Conservation (phyloP, 1,139 yeast species). For the Kodamaea alishanica region DNA sequence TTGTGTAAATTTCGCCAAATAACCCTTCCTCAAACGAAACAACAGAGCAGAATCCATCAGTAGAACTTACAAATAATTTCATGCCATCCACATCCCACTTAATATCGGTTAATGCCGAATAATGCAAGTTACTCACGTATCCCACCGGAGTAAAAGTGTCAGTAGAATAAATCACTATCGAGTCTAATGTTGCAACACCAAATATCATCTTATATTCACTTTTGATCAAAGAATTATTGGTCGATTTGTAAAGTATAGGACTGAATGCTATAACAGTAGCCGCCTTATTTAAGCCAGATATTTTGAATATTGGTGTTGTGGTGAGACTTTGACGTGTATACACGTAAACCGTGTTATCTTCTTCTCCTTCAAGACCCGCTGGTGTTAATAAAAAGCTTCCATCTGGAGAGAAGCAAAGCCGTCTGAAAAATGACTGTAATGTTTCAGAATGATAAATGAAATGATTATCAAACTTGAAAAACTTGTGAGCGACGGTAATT, state of each 20-base stretch:
- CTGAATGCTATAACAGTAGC: constrained; percentile 79
- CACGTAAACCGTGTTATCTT: constrained; percentile 65
- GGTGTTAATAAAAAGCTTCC: constrained; percentile 81
- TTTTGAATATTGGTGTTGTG: constrained; percentile 66
- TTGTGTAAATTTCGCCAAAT: constrained; percentile 43
- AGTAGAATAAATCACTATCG: constrained; percentile 82
- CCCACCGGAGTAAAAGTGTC: constrained; percentile 67
- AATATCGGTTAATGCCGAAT: constrained; percentile 82
- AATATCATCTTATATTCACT: constrained; percentile 77
- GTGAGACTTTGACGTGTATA: constrained; percentile 68
- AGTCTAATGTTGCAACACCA: constrained; percentile 91
- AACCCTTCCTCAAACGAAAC: constrained; percentile 49
- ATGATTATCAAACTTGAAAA: constrained; percentile 26
- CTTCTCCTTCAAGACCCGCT: constrained; percentile 48
- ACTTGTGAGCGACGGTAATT: constrained; percentile 18
- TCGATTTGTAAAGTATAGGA: constrained; percentile 55
- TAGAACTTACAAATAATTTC: constrained; percentile 72
- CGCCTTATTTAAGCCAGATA: constrained; percentile 80
- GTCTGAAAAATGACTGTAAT: constrained; percentile 81
- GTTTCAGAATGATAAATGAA: constrained; percentile 79
- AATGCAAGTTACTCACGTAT: constrained; percentile 73
- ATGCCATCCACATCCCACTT: constrained; percentile 80
- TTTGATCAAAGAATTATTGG: constrained; percentile 27
- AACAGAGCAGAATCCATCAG: constrained; percentile 89
- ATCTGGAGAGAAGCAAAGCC: constrained; percentile 85